phyloP scores from a whole-genome alignment of 306 rosid genomes.

The Oemleria cerasiformis region DNA sequence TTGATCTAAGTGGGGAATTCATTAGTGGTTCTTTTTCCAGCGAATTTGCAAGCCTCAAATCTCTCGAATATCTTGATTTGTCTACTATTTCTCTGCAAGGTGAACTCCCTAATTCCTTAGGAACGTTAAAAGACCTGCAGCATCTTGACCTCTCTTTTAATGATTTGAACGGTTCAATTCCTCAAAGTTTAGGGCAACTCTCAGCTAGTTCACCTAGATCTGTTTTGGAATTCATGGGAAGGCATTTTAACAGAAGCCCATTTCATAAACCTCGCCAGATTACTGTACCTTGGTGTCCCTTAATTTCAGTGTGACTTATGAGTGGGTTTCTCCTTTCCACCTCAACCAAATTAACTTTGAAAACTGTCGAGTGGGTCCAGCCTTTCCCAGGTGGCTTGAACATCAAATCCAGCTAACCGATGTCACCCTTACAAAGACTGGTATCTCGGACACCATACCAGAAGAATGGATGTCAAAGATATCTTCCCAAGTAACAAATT shows the following conservation, averaged over 20 bases:
- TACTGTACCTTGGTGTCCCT: too few species aligned
- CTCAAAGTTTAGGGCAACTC: conserved; percentile 26
- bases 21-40: neutral
- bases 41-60: neutral
- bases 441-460: neutral
- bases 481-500: neutral
- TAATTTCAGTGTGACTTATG: neutral
- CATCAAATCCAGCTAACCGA: neutral
- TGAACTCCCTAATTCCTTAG: conserved; percentile 8
- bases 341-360: neutral
- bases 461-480: neutral
- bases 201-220: neutral
- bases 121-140: conserved; percentile 2
- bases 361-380: neutral
- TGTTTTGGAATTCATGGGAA: neutral
- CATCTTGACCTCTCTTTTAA: neutral
- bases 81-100: neutral
- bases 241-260: conserved; percentile 18
- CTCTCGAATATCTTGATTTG: neutral
- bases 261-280: conserved; percentile 10
- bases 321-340: conserved; percentile 22
- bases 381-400: neutral
- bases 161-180: conserved; percentile 21
- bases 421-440: neutral
- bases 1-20: accelerated